phyloP scores from a whole-genome alignment of 352 stramenopile species.

The Globisporangium nagaii region DNA sequence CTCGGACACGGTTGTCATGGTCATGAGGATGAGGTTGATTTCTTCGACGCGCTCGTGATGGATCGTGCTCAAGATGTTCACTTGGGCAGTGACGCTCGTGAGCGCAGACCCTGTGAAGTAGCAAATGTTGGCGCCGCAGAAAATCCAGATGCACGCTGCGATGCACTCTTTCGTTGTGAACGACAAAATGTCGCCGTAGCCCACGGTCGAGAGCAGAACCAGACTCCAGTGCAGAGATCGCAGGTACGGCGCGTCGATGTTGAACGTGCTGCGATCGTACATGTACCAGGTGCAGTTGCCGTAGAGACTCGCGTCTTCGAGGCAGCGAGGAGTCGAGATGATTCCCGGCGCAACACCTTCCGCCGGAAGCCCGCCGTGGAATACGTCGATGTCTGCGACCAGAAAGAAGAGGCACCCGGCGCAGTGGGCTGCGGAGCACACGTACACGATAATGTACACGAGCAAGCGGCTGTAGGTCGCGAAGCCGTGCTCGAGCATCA shows the following conservation, averaged over 20 bases:
- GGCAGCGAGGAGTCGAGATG: constrained; percentile 6
- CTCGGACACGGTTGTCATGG: constrained; percentile 33
- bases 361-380: constrained; percentile 35
- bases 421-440: constrained; percentile 28
- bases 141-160: constrained; percentile 63
- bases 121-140: constrained; percentile 65
- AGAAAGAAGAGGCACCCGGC: constrained; percentile 59
- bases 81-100: constrained; percentile 49
- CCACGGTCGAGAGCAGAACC: constrained; percentile 65
- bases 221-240: constrained; percentile 68
- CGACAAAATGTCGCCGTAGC: constrained; percentile 35
- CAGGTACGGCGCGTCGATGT: constrained; percentile 55
- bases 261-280: constrained; percentile 55
- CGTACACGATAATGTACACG: constrained; percentile 46
- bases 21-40: constrained; percentile 55
- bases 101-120: constrained; percentile 61
- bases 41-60: constrained; percentile 46
- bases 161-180: constrained; percentile 35
- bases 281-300: constrained; percentile 76
- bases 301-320: constrained; percentile 23
- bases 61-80: constrained; percentile 40
- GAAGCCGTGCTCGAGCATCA: constrained; percentile 45
- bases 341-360: constrained; percentile 7
- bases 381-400: constrained; percentile 32
- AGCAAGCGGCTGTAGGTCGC: constrained; percentile 34